Conservation (phyloP, 345 rosid genomes). For the Hypericum perforatum region DNA sequence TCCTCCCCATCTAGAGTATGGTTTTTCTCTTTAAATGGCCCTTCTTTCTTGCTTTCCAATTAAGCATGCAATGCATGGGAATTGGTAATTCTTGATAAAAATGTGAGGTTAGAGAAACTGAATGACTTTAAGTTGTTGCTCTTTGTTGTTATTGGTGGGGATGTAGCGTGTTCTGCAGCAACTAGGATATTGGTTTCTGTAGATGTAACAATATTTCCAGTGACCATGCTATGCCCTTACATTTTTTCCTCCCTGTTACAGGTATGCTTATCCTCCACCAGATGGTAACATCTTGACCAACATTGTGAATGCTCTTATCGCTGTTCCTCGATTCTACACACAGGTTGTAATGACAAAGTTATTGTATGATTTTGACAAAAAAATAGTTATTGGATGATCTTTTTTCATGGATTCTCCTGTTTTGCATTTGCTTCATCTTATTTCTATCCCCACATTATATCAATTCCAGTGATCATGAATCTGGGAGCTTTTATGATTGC, state of each 20-base stretch:
- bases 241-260: conserved; percentile 22
- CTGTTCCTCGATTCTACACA: conserved; percentile 89
- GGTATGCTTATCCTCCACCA: conserved; percentile 94
- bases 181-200: no score
- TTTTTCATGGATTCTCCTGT: background rate
- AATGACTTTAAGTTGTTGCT: no score
- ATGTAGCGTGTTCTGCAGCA: no score
- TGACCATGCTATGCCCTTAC: conserved; percentile 10
- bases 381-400: conserved; percentile 5
- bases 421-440: background rate
- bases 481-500: conserved; percentile 7
- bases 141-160: no score
- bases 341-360: conserved; percentile 44
- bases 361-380: background rate
- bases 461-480: conserved; percentile 1
- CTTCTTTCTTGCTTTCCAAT: background rate
- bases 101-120: no score
- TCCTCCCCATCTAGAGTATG: conserved; percentile 89
- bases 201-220: background rate
- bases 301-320: conserved; percentile 90
- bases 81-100: no score
- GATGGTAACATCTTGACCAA: conserved; percentile 96
- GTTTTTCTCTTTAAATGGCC: background rate
- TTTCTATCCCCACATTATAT: conserved; percentile 2
- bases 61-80: no score